Evolutionary conservation across 192 early-diverging fungal species (phyloP).

Genomic region (Coemansia sp.): DNA sequence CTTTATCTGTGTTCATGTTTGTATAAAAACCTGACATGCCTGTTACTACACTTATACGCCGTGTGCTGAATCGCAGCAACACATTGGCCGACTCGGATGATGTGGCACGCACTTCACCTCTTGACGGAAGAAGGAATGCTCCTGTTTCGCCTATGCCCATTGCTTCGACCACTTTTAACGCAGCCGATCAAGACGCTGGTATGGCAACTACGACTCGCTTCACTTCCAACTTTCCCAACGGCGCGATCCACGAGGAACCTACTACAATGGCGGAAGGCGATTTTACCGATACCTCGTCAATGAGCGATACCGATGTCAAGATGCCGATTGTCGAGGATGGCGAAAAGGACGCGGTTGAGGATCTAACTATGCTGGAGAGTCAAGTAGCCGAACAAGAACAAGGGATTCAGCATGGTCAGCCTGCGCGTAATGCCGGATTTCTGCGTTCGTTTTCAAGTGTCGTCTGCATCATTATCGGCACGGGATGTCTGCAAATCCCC

Average conservation of each 20-base stretch:
- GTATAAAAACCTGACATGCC: conserved; percentile 6
- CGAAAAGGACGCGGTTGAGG: conserved; percentile 35
- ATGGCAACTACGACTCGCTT: conserved; percentile 8
- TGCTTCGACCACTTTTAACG: background rate
- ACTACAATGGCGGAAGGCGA: conserved; percentile 2
- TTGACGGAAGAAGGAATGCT: background rate
- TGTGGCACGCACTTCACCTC: background rate
- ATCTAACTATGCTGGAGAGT: conserved; percentile 14
- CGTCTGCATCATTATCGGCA: conserved; percentile 78
- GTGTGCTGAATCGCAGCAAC: conserved; percentile 37
- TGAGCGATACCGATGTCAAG: conserved; percentile 21
- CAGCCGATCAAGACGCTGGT: conserved; percentile 4
- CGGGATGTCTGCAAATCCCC: conserved; percentile 79
- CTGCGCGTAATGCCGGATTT: conserved; percentile 46
- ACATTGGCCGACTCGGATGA: conserved; percentile 11
- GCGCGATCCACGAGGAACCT: conserved; percentile 21
- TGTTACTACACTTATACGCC: conserved; percentile 33
- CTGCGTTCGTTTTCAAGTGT: conserved; percentile 61
- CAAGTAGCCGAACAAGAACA: conserved; percentile 12
- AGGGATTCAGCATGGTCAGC: background rate
- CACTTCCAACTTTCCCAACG: background rate
- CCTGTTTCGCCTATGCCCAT: conserved; percentile 9
- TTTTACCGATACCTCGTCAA: conserved; percentile 33
- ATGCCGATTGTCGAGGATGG: conserved; percentile 14
- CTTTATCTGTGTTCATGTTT: background rate